Percentiles rank a stretch among this genome's conserved stretches.
Conservation (phyloP, 495 filamentous ascomycete species). For the Penicillium subrubescens region DNA sequence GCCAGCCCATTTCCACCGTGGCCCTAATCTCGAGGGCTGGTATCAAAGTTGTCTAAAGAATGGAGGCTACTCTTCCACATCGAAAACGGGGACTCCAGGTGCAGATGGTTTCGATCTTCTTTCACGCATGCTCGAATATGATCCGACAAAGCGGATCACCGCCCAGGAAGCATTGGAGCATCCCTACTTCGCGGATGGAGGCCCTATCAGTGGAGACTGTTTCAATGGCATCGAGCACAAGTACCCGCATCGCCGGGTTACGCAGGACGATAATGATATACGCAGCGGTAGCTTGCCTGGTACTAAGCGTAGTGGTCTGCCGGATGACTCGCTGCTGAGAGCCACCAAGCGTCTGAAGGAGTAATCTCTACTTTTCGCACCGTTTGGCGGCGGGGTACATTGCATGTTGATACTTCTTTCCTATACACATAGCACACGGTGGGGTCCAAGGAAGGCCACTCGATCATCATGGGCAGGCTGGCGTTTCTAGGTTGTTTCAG, state of each 20-base stretch:
- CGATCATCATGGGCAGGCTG: neutral
- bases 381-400: neutral
- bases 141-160: constrained; percentile 84
- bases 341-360: constrained; percentile 49
- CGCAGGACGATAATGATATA: constrained; percentile 93
- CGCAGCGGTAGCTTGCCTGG: constrained; percentile 83
- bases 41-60: constrained; percentile 63
- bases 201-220: constrained; percentile 73
- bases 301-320: constrained; percentile 85
- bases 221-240: constrained; percentile 86
- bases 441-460: neutral
- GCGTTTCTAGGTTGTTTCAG: constrained; percentile 2
- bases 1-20: constrained; percentile 42
- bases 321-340: constrained; percentile 73
- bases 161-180: constrained; percentile 84
- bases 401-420: neutral
- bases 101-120: constrained; percentile 80
- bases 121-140: constrained; percentile 82
- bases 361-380: constrained; percentile 18
- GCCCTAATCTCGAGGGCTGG: constrained; percentile 64
- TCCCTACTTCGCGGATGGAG: constrained; percentile 74
- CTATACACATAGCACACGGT: neutral
- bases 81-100: constrained; percentile 59
- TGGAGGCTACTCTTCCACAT: constrained; percentile 55
- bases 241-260: constrained; percentile 89